Conservation (phyloP, 2,329 filamentous ascomycete genomes). For the Neofusicoccum sp. region DNA sequence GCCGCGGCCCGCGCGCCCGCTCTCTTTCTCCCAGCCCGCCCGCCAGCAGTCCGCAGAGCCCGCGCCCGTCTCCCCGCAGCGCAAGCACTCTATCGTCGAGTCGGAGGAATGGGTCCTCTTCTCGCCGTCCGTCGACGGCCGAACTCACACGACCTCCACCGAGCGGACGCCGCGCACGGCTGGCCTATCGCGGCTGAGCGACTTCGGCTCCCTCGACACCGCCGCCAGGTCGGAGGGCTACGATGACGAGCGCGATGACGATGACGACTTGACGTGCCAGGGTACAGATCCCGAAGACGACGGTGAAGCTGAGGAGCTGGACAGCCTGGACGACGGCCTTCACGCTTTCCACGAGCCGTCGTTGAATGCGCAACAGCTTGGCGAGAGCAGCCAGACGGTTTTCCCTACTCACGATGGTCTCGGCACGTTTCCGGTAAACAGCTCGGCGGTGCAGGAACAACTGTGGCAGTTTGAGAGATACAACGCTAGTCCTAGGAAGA, state of each 20-base stretch:
- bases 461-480: constrained; percentile 86
- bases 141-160: constrained; percentile 65
- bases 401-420: constrained; percentile 92
- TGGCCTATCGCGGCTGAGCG: constrained; percentile 72
- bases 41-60: constrained; percentile 4
- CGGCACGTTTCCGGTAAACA: constrained; percentile 74
- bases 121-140: constrained; percentile 60
- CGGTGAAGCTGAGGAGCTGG: constrained; percentile 72
- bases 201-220: constrained; percentile 75
- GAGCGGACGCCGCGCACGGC: constrained; percentile 63
- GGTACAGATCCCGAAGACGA: constrained; percentile 51
- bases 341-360: constrained; percentile 73
- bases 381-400: constrained; percentile 63
- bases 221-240: constrained; percentile 58
- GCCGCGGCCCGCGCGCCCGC: constrained; percentile 33
- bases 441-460: constrained; percentile 65
- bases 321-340: constrained; percentile 89
- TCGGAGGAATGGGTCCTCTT: constrained; percentile 97
- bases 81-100: constrained; percentile 58
- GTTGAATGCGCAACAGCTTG: constrained; percentile 39
- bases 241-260: constrained; percentile 48
- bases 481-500: constrained; percentile 65
- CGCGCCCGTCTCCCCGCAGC: constrained; percentile 35
- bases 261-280: constrained; percentile 42
- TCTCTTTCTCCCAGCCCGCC: constrained; percentile 33